A percentile compares a stretch with the other conserved stretches of the same genome.
These are phyloP conservation scores for Ganoderma lucidum DNA, from an alignment of 1,284 basidiomycete genomes.

Conservation along the genomic window DNA sequence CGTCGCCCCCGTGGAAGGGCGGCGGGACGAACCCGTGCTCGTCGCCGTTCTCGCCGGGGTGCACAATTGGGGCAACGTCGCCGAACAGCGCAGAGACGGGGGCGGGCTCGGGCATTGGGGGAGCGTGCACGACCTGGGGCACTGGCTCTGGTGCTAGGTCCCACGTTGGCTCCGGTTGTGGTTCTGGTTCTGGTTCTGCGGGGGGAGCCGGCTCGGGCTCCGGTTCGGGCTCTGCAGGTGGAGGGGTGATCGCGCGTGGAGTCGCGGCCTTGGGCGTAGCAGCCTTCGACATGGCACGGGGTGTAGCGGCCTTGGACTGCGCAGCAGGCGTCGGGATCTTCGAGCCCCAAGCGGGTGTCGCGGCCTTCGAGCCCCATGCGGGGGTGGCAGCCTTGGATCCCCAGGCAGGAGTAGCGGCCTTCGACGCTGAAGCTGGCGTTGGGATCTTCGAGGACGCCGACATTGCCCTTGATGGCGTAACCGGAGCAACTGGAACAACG, in stretches of 20 bases:
- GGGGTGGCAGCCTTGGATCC: slow-evolving; percentile 34
- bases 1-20: slow-evolving; percentile 21
- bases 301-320: slow-evolving; percentile 35
- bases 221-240: slow-evolving; percentile 16
- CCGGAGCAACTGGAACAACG: not conserved
- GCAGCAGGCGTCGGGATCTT: slow-evolving; percentile 33
- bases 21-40: slow-evolving; percentile 20
- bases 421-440: slow-evolving; percentile 32
- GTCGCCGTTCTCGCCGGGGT: slow-evolving; percentile 14
- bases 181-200: slow-evolving; percentile 9
- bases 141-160: slow-evolving; percentile 10
- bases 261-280: slow-evolving; percentile 36
- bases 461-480: slow-evolving; percentile 18
- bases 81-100: slow-evolving; percentile 12
- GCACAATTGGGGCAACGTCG: slow-evolving; percentile 20
- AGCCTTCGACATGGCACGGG: slow-evolving; percentile 32
- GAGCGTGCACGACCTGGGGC: slow-evolving; percentile 6
- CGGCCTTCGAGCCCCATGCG: slow-evolving; percentile 33
- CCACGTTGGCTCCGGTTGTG: not conserved
- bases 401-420: slow-evolving; percentile 28
- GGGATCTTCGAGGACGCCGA: slow-evolving; percentile 30
- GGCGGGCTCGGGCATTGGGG: not conserved
- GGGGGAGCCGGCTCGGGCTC: slow-evolving; percentile 23
- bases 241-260: slow-evolving; percentile 25
- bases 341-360: slow-evolving; percentile 31